phyloP scores from a whole-genome alignment of 495 filamentous ascomycete species.

The Annulohypoxylon bovei region DNA sequence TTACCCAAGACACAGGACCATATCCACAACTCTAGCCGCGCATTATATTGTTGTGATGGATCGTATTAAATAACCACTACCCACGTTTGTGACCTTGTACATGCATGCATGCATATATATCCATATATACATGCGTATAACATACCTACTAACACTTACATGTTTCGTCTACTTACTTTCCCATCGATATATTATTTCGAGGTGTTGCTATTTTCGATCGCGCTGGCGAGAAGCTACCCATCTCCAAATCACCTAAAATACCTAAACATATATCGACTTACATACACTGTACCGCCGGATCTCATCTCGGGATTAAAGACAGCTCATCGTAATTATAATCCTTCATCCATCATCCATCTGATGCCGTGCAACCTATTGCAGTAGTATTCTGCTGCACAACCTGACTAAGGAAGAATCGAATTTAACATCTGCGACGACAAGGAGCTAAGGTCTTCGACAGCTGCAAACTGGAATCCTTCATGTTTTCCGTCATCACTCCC shows the following conservation, averaged over 20 bases:
- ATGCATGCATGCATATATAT: constrained; percentile 11
- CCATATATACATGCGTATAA: constrained; percentile 4
- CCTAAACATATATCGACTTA: constrained; percentile 2
- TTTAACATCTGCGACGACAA: too few species aligned
- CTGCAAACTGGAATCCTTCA: not conserved
- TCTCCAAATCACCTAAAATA: not conserved
- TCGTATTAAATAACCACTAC: constrained; percentile 30
- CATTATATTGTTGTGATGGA: constrained; percentile 14
- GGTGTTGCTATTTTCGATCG: not conserved
- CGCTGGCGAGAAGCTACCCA: not conserved
- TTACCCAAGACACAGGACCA: constrained; percentile 4
- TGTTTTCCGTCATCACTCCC: constrained; percentile 12
- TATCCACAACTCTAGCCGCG: constrained; percentile 26
- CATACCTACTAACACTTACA: not conserved
- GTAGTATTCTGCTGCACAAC: constrained; percentile 36
- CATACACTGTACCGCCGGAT: constrained; percentile 6
- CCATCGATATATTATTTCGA: not conserved
- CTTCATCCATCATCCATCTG: constrained; percentile 20
- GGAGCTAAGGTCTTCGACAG: too few species aligned
- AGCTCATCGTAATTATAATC: constrained; percentile 14
- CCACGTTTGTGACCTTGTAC: constrained; percentile 19
- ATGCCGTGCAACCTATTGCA: constrained; percentile 26
- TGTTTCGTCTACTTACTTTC: not conserved
- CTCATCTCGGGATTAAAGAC: constrained; percentile 10
- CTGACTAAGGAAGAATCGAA: constrained; percentile 31